Evolutionary conservation across 495 filamentous ascomycete species (phyloP).

Genomic region (Glonium stellatum): DNA sequence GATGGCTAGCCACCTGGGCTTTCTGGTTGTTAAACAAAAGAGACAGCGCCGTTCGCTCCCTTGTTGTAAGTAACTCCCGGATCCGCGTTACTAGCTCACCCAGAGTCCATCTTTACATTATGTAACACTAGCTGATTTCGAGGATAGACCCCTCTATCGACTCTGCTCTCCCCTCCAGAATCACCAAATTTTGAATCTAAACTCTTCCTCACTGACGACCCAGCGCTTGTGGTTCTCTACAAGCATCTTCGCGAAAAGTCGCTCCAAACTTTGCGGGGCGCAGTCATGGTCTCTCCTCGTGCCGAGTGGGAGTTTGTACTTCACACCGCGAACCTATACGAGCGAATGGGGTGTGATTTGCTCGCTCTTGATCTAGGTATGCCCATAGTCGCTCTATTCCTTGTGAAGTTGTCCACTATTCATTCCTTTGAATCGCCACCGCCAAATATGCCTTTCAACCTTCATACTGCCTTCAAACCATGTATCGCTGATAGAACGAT

Average conservation of each 20-base stretch:
- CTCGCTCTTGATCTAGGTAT: slow-evolving; percentile 69
- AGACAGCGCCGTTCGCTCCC: slow-evolving; percentile 79
- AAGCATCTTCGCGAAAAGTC: slow-evolving; percentile 79
- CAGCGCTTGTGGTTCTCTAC: slow-evolving; percentile 79
- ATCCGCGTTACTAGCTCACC: slow-evolving; percentile 2
- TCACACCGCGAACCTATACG: slow-evolving; percentile 80
- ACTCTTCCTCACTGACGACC: slow-evolving; percentile 82
- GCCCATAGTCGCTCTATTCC: not conserved
- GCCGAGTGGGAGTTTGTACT: slow-evolving; percentile 87
- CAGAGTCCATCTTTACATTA: no score
- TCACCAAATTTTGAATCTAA: slow-evolving; percentile 61
- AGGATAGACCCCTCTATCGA: slow-evolving; percentile 64
- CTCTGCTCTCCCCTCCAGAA: slow-evolving; percentile 54
- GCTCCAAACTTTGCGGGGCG: slow-evolving; percentile 76
- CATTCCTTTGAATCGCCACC: not conserved
- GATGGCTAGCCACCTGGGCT: slow-evolving; percentile 94
- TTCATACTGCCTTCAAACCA: not conserved
- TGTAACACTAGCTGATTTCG: not conserved
- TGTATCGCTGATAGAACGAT: not conserved
- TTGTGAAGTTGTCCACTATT: not conserved
- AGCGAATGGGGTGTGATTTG: slow-evolving; percentile 94
- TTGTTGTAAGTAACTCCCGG: slow-evolving; percentile 57
- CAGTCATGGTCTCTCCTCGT: slow-evolving; percentile 67
- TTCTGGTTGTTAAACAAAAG: slow-evolving; percentile 84
- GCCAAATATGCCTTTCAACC: not conserved